These are phyloP conservation scores for Venturiaceae sp. DNA, from an alignment of 2,329 filamentous ascomycete species.

Conservation along the genomic window DNA sequence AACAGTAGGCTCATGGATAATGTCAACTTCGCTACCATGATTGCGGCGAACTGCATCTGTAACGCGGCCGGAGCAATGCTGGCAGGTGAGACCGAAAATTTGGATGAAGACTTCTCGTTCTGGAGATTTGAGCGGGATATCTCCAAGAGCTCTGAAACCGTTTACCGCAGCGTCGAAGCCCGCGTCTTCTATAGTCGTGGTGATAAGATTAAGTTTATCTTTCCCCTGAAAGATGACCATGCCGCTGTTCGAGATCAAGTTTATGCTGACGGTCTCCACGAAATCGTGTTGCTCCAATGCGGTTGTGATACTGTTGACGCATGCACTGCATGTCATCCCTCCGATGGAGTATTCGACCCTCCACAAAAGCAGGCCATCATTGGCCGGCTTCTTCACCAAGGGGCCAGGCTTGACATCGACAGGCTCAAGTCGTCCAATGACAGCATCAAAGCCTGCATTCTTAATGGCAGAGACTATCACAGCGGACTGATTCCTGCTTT, in stretches of 20 bases:
- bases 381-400: background rate
- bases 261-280: constrained; percentile 38
- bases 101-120: no score
- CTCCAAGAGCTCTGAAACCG: no score
- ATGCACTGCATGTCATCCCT: constrained; percentile 50
- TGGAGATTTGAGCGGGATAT: no score
- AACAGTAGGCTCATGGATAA: constrained; percentile 48
- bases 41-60: constrained; percentile 40
- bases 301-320: constrained; percentile 38
- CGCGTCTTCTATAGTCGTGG: constrained; percentile 39
- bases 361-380: constrained; percentile 11
- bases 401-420: background rate
- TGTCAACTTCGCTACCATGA: constrained; percentile 38
- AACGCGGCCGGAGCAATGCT: constrained; percentile 40
- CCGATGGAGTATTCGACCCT: constrained; percentile 38
- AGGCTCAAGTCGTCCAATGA: constrained; percentile 11
- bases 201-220: constrained; percentile 33
- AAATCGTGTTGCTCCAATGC: constrained; percentile 35
- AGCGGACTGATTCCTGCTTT: constrained; percentile 10
- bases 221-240: constrained; percentile 37
- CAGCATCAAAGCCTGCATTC: constrained; percentile 15
- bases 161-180: constrained; percentile 33
- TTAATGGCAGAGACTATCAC: constrained; percentile 12
- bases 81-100: no score
- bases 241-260: constrained; percentile 40